Percentiles rank a stretch among this genome's conserved stretches.
These are phyloP conservation scores for Malus orientalis DNA, from an alignment of 306 rosid species.

Conservation along the genomic window DNA sequence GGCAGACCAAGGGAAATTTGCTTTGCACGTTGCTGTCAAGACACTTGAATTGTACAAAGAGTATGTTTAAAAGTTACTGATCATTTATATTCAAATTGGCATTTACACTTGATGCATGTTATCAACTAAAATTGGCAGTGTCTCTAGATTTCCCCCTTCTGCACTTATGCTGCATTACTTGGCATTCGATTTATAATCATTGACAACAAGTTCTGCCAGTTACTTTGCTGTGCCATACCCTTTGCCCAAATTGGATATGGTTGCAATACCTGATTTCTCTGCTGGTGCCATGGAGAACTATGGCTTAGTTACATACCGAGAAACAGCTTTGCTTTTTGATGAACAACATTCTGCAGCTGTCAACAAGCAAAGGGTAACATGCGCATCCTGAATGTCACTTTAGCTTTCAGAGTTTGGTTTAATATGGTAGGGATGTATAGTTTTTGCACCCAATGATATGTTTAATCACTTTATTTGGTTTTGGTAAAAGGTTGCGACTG, in stretches of 20 bases:
- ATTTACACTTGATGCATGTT: not conserved
- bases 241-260: slow-evolving; percentile 89
- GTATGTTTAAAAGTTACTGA: slow-evolving; percentile 35
- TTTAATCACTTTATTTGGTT: slow-evolving; percentile 19
- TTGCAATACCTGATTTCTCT: slow-evolving; percentile 96
- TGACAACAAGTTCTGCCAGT: slow-evolving; percentile 39
- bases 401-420: slow-evolving; percentile 13
- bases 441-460: slow-evolving; percentile 6
- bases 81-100: slow-evolving; percentile 1
- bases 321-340: slow-evolving; percentile 89
- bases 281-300: slow-evolving; percentile 99
- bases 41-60: slow-evolving; percentile 66
- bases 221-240: slow-evolving; percentile 82
- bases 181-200: slow-evolving; percentile 8
- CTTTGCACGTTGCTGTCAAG: slow-evolving; percentile 70
- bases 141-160: not conserved
- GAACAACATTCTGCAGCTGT: slow-evolving; percentile 85
- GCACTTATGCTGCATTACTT: slow-evolving; percentile 5
- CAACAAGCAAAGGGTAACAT: slow-evolving; percentile 76
- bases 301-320: slow-evolving; percentile 90
- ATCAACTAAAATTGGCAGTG: not conserved
- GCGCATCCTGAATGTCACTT: slow-evolving; percentile 14
- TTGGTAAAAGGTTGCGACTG: slow-evolving; percentile 62
- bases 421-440: slow-evolving; percentile 9
- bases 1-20: slow-evolving; percentile 81